Base-by-base conservation (phyloP, 371 early-diverging fungal genomes). In the Mucor sp. region DNA sequence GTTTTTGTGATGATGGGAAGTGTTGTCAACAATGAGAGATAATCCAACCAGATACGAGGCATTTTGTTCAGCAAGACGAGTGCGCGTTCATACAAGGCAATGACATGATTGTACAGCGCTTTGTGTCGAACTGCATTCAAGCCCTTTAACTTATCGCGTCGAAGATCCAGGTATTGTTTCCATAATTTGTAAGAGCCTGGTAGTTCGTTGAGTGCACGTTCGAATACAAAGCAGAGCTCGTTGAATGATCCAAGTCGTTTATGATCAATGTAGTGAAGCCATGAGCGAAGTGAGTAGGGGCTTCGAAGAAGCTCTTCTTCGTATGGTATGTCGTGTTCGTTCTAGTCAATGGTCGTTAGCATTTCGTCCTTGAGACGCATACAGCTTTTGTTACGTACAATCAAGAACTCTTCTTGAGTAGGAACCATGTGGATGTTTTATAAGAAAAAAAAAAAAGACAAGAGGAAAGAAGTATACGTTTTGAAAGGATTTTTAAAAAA, bases 141-240 rank as follows among this genome's bases (percentile, higher is more conserved):
- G 19, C 83, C 75, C 28, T 78, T 74, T 7, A 94, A 66, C 43
- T 77, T 81, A 30, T 83, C 75, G 33, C 81, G 76, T 53, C 95
- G 88, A 47, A 89, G 74, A 71, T 92, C 92, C n/a, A 97, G 76
- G 70, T 97, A 97, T 37, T 78, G 74, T 72, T 94, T 95, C 98
- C 98, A 99, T 15, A 99, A 84, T 76, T 96, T 97, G 82, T 97
- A 98, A 7, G 94, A 94, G 3, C 97, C 94, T 1, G 99, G 99
- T 2, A 98, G 79, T 57, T 89, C 87, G 61, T 87, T 83, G 30
- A 97, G 74, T 0, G 98, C 97, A 11, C 99, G 91, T 74, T 97
- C 97, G 73, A 88, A 96, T 1, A 97, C 74, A 39, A 91, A 81
- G 53, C 87, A 85, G 30, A 82, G 79, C 59, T 87, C 67, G 2